Conservation (phyloP, 192 early-diverging fungal species). For the Entomortierella parvispora region DNA sequence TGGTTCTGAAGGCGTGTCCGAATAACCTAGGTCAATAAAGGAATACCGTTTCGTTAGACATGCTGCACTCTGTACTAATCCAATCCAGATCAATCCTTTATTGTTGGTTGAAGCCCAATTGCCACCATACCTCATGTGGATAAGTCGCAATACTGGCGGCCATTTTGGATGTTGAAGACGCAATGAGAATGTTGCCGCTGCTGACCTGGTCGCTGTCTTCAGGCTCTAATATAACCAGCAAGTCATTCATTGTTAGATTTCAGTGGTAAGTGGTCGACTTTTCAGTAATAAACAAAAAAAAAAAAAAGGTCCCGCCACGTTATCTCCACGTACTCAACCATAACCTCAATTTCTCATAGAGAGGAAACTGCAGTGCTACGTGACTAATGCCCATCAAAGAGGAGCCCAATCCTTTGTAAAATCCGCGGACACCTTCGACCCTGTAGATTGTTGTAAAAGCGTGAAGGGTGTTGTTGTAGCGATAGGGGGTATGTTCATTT, state of each 20-base stretch:
- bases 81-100: too few species aligned
- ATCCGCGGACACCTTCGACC: slow-evolving; percentile 82
- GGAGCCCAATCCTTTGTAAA: slow-evolving; percentile 93
- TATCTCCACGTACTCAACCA: slow-evolving; percentile 58
- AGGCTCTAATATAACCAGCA: slow-evolving; percentile 14
- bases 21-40: slow-evolving; percentile 67
- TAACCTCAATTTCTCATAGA: slow-evolving; percentile 91
- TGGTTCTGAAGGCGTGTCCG: slow-evolving; percentile 95
- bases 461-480: slow-evolving; percentile 84
- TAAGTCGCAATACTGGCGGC: slow-evolving; percentile 90
- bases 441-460: slow-evolving; percentile 81
- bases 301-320: neutral
- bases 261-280: too few species aligned
- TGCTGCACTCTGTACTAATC: neutral
- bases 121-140: slow-evolving; percentile 84
- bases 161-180: slow-evolving; percentile 90
- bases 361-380: slow-evolving; percentile 94
- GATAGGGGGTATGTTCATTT: slow-evolving; percentile 74
- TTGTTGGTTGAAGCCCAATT: neutral
- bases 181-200: slow-evolving; percentile 73
- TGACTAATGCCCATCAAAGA: slow-evolving; percentile 93
- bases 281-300: slow-evolving; percentile 1
- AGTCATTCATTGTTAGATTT: too few species aligned
- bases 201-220: slow-evolving; percentile 51
- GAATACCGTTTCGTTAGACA: too few species aligned